Evolutionary conservation across 352 stramenopile species (phyloP), one percentile per base, ranked within the genome.

Genomic region (Paralagenidium karlingii): DNA sequence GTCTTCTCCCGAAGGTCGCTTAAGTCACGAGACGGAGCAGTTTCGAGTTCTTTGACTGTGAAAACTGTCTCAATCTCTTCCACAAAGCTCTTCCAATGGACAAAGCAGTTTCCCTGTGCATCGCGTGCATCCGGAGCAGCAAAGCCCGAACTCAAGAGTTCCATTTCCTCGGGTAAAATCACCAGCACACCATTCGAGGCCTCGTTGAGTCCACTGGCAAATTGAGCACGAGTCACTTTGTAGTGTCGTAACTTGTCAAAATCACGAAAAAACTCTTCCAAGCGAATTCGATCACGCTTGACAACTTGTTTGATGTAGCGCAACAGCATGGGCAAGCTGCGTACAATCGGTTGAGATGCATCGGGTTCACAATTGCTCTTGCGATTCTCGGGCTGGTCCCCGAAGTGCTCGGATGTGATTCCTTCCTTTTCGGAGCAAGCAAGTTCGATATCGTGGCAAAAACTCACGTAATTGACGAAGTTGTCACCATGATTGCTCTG

Each of bases 381-480:
- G 9, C 11, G 12, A 10, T 10, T 37, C 18, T 25, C 18, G 24
- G 54, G 61, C 5, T 37, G 47, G 11, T 62, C 48, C 61, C 61
- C 80, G 26, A 77, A 50, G 11, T 24, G 36, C 6, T 45, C 30
- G 20, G 26, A 48, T 15, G 28, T 33, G 15, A 13, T 20, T 20
- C 3, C 19, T 8, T 43, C 39, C n/a, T n/a, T n/a, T n/a, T n/a
- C n/a, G n/a, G n/a, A n/a, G n/a, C n/a, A n/a, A n/a, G n/a, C n/a
- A n/a, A n/a, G n/a, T 36, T 87, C 77, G 3, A 90, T 49, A 19
- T 88, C 77, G 34, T 71, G 66, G 50, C 77, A 90, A 30, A 90
- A 90, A 0, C 71, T 87, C 31, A 85, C 71, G 38, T 86, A 90
- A 56, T 88, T 90, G 18, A 90, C 48, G 25, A 82, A 90, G 3